These are phyloP conservation scores for Candida xyloterini DNA, from an alignment of 805 yeast genomes.

Conservation along the genomic window DNA sequence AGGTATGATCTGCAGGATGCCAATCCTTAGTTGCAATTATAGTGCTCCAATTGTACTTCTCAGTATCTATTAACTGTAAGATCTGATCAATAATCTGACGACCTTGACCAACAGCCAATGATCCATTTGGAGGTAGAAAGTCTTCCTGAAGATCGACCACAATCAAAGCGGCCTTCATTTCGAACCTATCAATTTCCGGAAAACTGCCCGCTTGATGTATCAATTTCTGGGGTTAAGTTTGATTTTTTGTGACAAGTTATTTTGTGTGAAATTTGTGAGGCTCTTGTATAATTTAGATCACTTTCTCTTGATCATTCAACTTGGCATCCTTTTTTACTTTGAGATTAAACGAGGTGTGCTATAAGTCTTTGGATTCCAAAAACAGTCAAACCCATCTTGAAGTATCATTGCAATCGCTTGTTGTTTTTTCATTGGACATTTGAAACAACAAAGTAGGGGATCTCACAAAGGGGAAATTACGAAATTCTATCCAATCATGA, in stretches of 20 bases:
- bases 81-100: conserved; percentile 54
- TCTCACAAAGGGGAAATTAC: neutral
- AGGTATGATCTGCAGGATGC: conserved; percentile 78
- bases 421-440: neutral
- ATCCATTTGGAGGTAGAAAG: conserved; percentile 74
- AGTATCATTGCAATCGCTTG: neutral
- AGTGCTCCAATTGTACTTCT: conserved; percentile 52
- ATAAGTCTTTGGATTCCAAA: neutral
- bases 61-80: conserved; percentile 40
- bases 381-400: neutral
- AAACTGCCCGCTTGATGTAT: neutral
- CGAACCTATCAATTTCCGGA: neutral
- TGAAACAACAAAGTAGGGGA: neutral
- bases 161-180: conserved; percentile 51
- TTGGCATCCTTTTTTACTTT: neutral
- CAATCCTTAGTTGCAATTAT: conserved; percentile 80
- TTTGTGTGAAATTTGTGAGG: neutral
- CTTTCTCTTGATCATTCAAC: neutral
- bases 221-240: conserved; percentile 1
- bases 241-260: conserved; percentile 1
- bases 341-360: neutral
- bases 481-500: conserved; percentile 1
- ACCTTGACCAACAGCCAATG: conserved; percentile 72
- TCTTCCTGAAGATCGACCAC: conserved; percentile 85
- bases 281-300: neutral